Evolutionary conservation across 257 asterid species (phyloP).

Genomic region (Forsythia suspensa): DNA sequence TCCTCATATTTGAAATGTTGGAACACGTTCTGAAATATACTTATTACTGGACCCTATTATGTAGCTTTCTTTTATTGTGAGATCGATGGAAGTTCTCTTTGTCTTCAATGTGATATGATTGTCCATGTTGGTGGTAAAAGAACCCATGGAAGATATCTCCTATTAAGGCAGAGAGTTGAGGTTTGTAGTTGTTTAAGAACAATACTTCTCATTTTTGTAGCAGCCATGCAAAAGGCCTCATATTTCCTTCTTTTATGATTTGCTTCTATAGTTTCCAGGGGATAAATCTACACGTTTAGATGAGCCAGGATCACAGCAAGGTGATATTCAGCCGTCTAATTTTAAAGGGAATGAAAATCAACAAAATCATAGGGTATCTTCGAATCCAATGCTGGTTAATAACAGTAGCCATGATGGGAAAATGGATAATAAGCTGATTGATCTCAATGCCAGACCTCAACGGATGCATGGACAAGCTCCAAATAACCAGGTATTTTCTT

Average conservation of each 20-base stretch:
- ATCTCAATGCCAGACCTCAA: slow-evolving; percentile 83
- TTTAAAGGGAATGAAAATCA: slow-evolving; percentile 37
- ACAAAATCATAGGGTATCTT: slow-evolving; percentile 37
- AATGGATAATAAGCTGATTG: slow-evolving; percentile 60
- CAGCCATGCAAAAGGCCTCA: neutral
- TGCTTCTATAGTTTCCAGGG: slow-evolving; percentile 75
- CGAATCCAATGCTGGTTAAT: slow-evolving; percentile 30
- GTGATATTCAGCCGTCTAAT: slow-evolving; percentile 24
- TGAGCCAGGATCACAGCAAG: slow-evolving; percentile 51
- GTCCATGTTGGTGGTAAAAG: slow-evolving; percentile 97
- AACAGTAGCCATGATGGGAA: slow-evolving; percentile 34
- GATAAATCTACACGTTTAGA: slow-evolving; percentile 53
- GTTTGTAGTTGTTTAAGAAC: slow-evolving; percentile 52
- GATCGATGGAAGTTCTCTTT: slow-evolving; percentile 92
- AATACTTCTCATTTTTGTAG: slow-evolving; percentile 8
- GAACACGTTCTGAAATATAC: slow-evolving; percentile 16
- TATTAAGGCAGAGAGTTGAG: slow-evolving; percentile 92
- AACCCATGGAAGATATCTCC: slow-evolving; percentile 91
- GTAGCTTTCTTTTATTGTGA: slow-evolving; percentile 98
- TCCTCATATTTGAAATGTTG: slow-evolving; percentile 17
- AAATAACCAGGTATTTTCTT: slow-evolving; percentile 53
- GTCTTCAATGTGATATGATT: slow-evolving; percentile 89
- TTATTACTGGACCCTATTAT: slow-evolving; percentile 27
- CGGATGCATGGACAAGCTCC: slow-evolving; percentile 56
- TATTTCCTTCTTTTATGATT: slow-evolving; percentile 18